Evolutionary conservation across 352 stramenopile species (phyloP).

Genomic region (Phytophthora sp.): DNA sequence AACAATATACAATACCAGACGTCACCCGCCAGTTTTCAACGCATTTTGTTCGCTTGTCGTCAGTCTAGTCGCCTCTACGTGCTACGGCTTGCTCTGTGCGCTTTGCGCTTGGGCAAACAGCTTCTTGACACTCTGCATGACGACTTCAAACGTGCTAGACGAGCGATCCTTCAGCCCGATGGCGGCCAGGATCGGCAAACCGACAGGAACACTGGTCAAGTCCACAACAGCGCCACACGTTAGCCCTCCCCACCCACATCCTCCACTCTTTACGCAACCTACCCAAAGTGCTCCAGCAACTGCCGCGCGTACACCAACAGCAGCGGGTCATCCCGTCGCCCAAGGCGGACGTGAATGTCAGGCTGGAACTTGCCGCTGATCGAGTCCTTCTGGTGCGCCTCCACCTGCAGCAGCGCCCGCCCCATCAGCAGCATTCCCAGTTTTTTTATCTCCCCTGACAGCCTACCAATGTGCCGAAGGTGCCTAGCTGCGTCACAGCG

Average conservation of each 20-base stretch:
- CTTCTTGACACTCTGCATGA: slow-evolving; percentile 71
- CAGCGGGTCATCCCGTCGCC: slow-evolving; percentile 79
- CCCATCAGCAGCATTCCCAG: neutral
- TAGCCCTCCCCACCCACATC: neutral
- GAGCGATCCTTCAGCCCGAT: slow-evolving; percentile 83
- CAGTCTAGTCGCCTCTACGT: slow-evolving; percentile 1
- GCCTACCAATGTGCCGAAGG: slow-evolving; percentile 78
- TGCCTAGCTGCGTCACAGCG: slow-evolving; percentile 78
- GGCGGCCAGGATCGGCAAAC: slow-evolving; percentile 70
- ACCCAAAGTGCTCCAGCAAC: slow-evolving; percentile 88
- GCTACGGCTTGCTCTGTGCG: slow-evolving; percentile 12
- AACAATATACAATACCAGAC: neutral
- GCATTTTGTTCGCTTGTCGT: neutral
- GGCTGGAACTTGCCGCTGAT: slow-evolving; percentile 82
- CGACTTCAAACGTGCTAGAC: slow-evolving; percentile 69
- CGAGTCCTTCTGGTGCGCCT: slow-evolving; percentile 76
- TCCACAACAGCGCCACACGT: neutral
- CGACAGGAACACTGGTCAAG: slow-evolving; percentile 54
- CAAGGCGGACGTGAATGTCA: slow-evolving; percentile 79
- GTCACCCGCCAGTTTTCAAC: neutral
- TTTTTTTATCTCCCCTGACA: neutral
- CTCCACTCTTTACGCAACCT: slow-evolving; percentile 8
- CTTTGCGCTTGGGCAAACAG: slow-evolving; percentile 42
- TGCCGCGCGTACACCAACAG: slow-evolving; percentile 85
- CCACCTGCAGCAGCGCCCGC: slow-evolving; percentile 46